Evolutionary conservation across 495 filamentous ascomycete genomes (phyloP), one percentile per base, ranked within the genome.

Genomic region (Hyaloscypha variabilis): DNA sequence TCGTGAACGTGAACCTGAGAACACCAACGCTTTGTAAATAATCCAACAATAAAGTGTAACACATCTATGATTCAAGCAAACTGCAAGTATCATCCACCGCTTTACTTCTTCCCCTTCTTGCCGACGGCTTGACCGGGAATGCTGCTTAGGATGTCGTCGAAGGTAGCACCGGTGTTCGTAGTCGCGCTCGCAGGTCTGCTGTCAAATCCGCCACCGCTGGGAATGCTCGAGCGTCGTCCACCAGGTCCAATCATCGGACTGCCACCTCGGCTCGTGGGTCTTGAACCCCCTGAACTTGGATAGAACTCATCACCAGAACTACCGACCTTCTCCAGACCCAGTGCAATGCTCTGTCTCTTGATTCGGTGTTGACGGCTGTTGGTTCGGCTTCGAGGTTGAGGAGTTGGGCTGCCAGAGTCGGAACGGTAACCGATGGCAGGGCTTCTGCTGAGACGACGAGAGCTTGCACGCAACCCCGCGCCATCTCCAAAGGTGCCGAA

Each of bases 81-180:
- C n/a, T n/a, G n/a, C n/a, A n/a, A n/a, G n/a, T n/a, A 29, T 26
- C 1, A 8, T 53, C n/a, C n/a, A 14, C 31, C 21, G 5, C 11
- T 28, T 21, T 17, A 25, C 52, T 53, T 65, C 60, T 75, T 75
- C 60, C 74, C 73, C 58, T 76, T 79, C 72, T 81, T 82, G 72
- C 78, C 77, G 74, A 77, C 78, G 57, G 72, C 73, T 65, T 77
- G 74, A 46, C 72, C 68, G 50, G 77, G 76, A 73, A 82, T 81
- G n/a, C 77, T 77, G 57, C 81, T 82, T n/a, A 89, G 69, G 60
- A 89, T 89, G 61, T 86, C 84, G 72, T 89, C 86, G 76, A 89
- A 89, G n/a, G 85, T 89, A 70, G 81, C 85, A 11, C 72, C 78
- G 6, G 72, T 76, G 13, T 25, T 56, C 24, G 23, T 34, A 6